Evolutionary conservation across 441 rosid species (phyloP).

Genomic region (Pelargonium citronellum): DNA sequence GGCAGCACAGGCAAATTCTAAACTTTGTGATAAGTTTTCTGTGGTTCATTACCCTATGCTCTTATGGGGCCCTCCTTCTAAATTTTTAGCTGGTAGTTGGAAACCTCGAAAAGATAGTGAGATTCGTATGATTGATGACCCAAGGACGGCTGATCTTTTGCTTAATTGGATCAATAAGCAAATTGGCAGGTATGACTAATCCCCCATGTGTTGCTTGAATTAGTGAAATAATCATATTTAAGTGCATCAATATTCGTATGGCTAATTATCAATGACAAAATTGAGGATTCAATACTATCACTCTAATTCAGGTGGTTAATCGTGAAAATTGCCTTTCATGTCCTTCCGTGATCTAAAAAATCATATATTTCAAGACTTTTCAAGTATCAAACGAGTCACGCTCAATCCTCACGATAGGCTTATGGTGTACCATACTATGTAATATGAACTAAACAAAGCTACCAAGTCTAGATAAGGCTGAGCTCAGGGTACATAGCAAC

Average conservation of each 20-base stretch:
- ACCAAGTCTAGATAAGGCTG: no score
- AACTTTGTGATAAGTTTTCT: conserved; percentile 79
- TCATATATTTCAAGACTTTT: no score
- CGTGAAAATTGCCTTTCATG: no score
- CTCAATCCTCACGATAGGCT: no score
- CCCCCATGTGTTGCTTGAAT: conserved; percentile 17
- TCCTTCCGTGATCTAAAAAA: no score
- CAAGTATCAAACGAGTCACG: no score
- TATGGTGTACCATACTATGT: no score
- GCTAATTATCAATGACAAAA: background rate
- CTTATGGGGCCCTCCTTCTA: conserved; percentile 73
- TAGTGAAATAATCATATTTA: background rate
- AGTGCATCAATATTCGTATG: no score
- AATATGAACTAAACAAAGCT: no score
- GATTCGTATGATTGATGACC: conserved; percentile 49
- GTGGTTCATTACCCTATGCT: conserved; percentile 83
- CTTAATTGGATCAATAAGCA: conserved; percentile 86
- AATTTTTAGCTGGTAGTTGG: conserved; percentile 54
- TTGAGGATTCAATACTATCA: no score
- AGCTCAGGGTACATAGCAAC: no score
- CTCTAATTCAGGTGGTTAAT: no score
- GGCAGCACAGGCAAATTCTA: conserved; percentile 85
- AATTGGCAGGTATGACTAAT: conserved; percentile 57
- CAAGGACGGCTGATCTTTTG: conserved; percentile 79
- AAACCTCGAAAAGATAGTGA: conserved; percentile 53